Conservation (phyloP, 2,329 filamentous ascomycete genomes). For the Niveomyces coronatus region DNA sequence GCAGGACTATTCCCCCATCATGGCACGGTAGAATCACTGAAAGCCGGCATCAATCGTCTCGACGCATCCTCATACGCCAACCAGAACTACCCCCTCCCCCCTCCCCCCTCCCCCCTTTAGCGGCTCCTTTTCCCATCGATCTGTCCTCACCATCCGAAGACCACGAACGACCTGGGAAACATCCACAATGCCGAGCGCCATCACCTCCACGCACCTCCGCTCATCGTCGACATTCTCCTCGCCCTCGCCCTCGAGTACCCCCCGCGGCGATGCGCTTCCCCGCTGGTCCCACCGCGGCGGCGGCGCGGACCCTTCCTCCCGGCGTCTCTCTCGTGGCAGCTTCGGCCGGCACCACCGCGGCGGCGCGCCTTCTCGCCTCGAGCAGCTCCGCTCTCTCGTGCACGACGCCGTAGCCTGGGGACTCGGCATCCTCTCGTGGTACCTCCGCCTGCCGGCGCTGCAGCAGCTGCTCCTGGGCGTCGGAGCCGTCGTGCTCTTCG, state of each 20-base stretch:
- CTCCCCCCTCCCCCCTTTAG: not conserved
- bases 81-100: not conserved
- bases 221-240: slow-evolving; percentile 21
- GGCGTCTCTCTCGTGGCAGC: slow-evolving; percentile 28
- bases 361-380: not conserved
- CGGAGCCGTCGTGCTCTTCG: slow-evolving; percentile 38
- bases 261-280: slow-evolving; percentile 18
- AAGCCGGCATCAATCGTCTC: too few species aligned
- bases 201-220: slow-evolving; percentile 9
- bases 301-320: slow-evolving; percentile 15
- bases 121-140: not conserved
- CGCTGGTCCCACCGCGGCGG: slow-evolving; percentile 25
- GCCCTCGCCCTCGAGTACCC: slow-evolving; percentile 16
- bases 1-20: not conserved
- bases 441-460: slow-evolving; percentile 43
- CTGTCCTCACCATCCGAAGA: not conserved
- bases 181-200: slow-evolving; percentile 31
- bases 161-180: not conserved
- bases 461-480: slow-evolving; percentile 51
- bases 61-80: not conserved
- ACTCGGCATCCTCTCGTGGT: slow-evolving; percentile 36
- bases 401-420: slow-evolving; percentile 11
- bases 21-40: slow-evolving; percentile 1
- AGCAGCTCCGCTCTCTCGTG: not conserved
- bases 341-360: not conserved